Base-by-base conservation (phyloP, 495 filamentous ascomycete genomes). In the Chaetomium fimeti region DNA sequence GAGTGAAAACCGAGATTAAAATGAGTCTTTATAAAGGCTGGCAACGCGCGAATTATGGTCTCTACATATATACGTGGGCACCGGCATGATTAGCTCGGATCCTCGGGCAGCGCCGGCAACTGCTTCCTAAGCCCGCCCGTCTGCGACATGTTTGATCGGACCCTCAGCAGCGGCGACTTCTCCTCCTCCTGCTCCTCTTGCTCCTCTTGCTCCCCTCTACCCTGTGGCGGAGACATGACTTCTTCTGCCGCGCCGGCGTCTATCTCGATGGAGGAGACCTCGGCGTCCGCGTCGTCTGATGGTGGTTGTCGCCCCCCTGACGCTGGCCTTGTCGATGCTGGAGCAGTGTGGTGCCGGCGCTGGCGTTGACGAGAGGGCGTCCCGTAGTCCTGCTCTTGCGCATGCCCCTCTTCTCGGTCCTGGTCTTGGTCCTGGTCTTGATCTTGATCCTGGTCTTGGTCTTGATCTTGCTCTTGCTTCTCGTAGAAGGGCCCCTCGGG, bases 21-120 rank as follows among this genome's bases (percentile, higher is more conserved):
- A 4, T 36, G 8, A 7, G 20, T 8, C n/a, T 8, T n/a, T 28
- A 15, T 9, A 36, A 20, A 36, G 3, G 28, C 52, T 36, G 4
- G 36, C 27, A 36, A 28, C 3, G 16, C 6, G 5, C 32, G 16
- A n/a, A 25, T 57, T n/a, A 38, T 40, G 16, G 24, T 56, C 27
- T 38, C 9, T 40, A 38, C 15, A 32, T 38, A 12, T 20, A 32
- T 13, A 56, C 0, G 25, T 12, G 40, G 27, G 53, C 20, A 29
- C 51, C 16, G 9, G 9, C 40, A 27, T 28, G 2, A 48, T 64
- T 54, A 71, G 65, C 72, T 76, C 12, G 77, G 72, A 62, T 76
- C 74, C 65, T 80, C 78, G 12, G 82, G 80, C n/a, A 83, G 67
- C 53, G 81, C 79, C 54, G 82, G 81, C n/a, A 84, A 61, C 1